These are phyloP conservation scores for Pseudogymnoascus sp. DNA, from an alignment of 2,329 filamentous ascomycete genomes.

Conservation along the genomic window DNA sequence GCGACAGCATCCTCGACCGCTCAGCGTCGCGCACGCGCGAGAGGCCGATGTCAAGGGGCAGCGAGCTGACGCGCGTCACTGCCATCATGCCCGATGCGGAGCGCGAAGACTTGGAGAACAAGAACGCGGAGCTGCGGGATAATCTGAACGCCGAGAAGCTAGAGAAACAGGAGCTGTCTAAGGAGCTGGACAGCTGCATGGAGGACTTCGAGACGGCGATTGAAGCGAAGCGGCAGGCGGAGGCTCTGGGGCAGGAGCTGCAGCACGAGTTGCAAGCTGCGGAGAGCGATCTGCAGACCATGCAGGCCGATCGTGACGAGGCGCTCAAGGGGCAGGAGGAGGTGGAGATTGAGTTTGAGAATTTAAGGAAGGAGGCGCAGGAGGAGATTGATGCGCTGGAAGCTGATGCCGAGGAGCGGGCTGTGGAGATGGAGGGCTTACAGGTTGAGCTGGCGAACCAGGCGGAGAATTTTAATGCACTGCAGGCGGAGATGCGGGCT, in stretches of 20 bases:
- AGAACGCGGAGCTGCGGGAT: conserved; percentile 75
- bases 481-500: conserved; percentile 88
- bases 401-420: conserved; percentile 63
- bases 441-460: conserved; percentile 65
- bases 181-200: conserved; percentile 71
- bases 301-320: conserved; percentile 82
- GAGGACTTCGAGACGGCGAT: conserved; percentile 71
- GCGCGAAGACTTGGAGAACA: conserved; percentile 78
- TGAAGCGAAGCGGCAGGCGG: conserved; percentile 51
- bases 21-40: conserved; percentile 77
- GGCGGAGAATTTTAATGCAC: conserved; percentile 79
- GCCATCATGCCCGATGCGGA: conserved; percentile 59
- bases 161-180: conserved; percentile 80
- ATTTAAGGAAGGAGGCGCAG: conserved; percentile 54
- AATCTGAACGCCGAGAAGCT: conserved; percentile 79
- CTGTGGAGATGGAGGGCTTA: conserved; percentile 61
- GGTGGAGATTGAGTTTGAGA: conserved; percentile 53
- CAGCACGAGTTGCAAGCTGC: conserved; percentile 75
- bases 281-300: conserved; percentile 67
- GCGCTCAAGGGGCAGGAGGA: conserved; percentile 58
- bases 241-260: conserved; percentile 51
- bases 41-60: conserved; percentile 65
- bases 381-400: conserved; percentile 60
- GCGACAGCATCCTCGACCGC: conserved; percentile 90
- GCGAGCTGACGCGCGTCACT: conserved; percentile 28